Percentiles rank a stretch among this genome's conserved stretches.
These are phyloP conservation scores for Trichoderma pleuroti DNA, from an alignment of 2,329 filamentous ascomycete species.

Conservation along the genomic window DNA sequence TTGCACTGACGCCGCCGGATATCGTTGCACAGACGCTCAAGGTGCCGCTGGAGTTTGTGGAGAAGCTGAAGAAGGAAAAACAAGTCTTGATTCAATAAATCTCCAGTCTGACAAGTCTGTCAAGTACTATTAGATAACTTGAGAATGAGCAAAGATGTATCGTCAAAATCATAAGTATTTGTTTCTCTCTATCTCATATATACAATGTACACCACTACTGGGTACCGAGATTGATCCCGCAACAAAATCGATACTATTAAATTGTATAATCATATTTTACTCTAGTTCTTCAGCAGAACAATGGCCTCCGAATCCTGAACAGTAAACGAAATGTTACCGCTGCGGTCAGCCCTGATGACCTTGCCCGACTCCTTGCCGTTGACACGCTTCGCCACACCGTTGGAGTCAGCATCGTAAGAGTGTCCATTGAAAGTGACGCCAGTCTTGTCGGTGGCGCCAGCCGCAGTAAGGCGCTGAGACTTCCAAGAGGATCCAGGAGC, in stretches of 20 bases:
- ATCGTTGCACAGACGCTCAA: conserved; percentile 60
- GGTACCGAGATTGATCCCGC: background rate
- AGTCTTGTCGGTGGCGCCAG: conserved; percentile 20
- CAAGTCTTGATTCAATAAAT: conserved; percentile 44
- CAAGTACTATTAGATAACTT: background rate
- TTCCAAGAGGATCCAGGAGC: conserved; percentile 18
- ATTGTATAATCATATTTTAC: background rate
- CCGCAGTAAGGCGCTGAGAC: conserved; percentile 22
- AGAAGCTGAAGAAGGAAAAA: conserved; percentile 61
- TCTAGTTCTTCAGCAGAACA: conserved; percentile 19
- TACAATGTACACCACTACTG: background rate
- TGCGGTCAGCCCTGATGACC: conserved; percentile 15
- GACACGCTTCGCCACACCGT: conserved; percentile 19
- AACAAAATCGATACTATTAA: background rate
- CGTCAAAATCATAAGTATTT: background rate
- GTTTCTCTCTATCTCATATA: background rate
- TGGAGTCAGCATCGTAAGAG: conserved; percentile 22
- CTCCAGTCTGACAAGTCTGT: accelerated
- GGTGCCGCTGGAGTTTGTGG: conserved; percentile 53
- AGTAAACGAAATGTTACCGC: conserved; percentile 18
- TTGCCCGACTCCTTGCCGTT: conserved; percentile 1
- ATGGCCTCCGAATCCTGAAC: conserved; percentile 24
- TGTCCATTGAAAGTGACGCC: conserved; percentile 24
- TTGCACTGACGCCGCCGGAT: conserved; percentile 62
- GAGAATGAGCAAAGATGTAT: background rate